phyloP scores from a whole-genome alignment of 2,329 filamentous ascomycete genomes.

The Nakataea oryzae region DNA sequence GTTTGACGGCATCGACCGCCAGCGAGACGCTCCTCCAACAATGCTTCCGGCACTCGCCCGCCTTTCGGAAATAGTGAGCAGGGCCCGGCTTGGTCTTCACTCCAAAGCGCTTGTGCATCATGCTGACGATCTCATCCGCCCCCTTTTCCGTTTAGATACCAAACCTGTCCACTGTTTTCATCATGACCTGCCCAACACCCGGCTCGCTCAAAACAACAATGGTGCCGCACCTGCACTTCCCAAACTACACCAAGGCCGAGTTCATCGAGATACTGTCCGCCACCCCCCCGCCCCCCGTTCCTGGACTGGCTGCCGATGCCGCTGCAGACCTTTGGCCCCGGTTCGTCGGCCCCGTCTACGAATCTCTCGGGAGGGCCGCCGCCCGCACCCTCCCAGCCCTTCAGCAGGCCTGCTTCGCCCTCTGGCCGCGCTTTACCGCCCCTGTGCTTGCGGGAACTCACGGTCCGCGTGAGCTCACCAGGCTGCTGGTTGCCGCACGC shows the following conservation, averaged over 20 bases:
- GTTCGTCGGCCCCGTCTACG: slow-evolving; percentile 78
- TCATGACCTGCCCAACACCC: slow-evolving; percentile 62
- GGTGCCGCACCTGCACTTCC: slow-evolving; percentile 70
- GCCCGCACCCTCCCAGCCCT: slow-evolving; percentile 71
- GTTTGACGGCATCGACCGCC: slow-evolving; percentile 77
- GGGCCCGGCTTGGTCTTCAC: not conserved
- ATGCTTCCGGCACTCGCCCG: slow-evolving; percentile 72
- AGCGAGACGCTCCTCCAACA: slow-evolving; percentile 70
- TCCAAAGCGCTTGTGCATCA: not conserved
- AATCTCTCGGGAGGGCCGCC: slow-evolving; percentile 71
- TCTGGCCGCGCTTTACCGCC: slow-evolving; percentile 79
- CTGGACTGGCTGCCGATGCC: slow-evolving; percentile 40
- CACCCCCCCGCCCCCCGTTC: slow-evolving; percentile 29
- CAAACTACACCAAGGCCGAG: slow-evolving; percentile 72
- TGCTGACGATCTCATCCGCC: not conserved
- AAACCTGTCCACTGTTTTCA: slow-evolving; percentile 64
- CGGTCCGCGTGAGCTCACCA: slow-evolving; percentile 70
- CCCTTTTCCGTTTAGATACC: slow-evolving; percentile 51
- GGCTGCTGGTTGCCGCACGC: slow-evolving; percentile 63
- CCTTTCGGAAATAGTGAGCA: slow-evolving; percentile 62
- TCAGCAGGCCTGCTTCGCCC: slow-evolving; percentile 53
- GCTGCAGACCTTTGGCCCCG: slow-evolving; percentile 66
- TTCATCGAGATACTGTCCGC: slow-evolving; percentile 67
- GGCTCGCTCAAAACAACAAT: slow-evolving; percentile 59
- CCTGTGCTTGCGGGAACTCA: slow-evolving; percentile 68